Base-by-base conservation (phyloP, 768 basidiomycete genomes). In the Phylloporus sp. region DNA sequence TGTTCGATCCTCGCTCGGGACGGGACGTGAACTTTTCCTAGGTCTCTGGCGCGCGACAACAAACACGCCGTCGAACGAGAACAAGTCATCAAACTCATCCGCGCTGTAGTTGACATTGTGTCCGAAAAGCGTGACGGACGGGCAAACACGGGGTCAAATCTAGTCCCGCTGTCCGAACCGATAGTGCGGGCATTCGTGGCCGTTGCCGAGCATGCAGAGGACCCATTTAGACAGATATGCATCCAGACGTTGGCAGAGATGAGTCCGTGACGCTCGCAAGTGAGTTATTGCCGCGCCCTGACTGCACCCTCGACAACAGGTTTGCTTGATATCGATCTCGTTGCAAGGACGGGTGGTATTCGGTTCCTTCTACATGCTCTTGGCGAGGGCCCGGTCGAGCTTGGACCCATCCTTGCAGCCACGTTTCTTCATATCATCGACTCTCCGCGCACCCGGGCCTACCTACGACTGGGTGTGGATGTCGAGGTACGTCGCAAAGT, bases 221-320 rank as follows among this genome's bases (percentile, higher is more conserved):
- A 98, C 58, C 84, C 87, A 1, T 88, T 98, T 59, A 76, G 86
- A 47, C 73, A 78, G 1, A 80, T 91, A 39, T 89, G 84, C 37
- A 75, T 97, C 26, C 83, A 93, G 65, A 96, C 90, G 0, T 67
- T 99, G 44, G 78, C 88, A 0, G 96, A 98, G 71, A 88, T 98
- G 41, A 70, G 94, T 94, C 53, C 55, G 87, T 64, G 37, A 49
- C 29, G 44, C 29, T 37, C 28, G 22, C 38, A 27, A 39, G 48
- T 35, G 28, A 46, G 37, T 38, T 43, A 34, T 44, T 44, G 42
- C 26, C 54, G 26, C 31, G 3, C 28, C 28, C 48, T 59, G 43
- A 52, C 48, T 20, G 27, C 21, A 31, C 50, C 36, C 21, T 42
- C 46, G 46, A 41, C 38, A 21, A 36, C 52, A 97, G 95, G 91